A percentile compares a stretch with the other conserved stretches of the same genome.
phyloP scores from a whole-genome alignment of 768 basidiomycete species.

The Leccinum barrowsii region DNA sequence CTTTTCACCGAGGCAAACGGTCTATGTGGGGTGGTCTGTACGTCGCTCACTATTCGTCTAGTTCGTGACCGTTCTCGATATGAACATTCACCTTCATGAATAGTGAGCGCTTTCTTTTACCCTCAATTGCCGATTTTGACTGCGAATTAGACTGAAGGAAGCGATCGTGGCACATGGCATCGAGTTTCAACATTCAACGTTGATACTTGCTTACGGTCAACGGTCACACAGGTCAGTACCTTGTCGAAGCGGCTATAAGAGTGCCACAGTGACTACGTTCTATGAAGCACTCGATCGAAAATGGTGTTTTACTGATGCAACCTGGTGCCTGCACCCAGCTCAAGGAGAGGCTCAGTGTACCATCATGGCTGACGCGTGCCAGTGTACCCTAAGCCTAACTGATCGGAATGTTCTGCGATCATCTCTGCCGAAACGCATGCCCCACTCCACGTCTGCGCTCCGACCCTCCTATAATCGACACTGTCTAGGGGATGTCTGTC shows the following conservation, averaged over 20 bases:
- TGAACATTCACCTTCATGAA: constrained; percentile 90
- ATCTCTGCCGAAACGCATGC: constrained; percentile 77
- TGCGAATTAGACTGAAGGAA: too few relatives aligned
- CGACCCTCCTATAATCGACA: constrained; percentile 67
- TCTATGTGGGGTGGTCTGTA: not conserved
- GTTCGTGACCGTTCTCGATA: constrained; percentile 88
- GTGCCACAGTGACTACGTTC: too few relatives aligned
- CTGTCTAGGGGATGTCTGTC: constrained; percentile 67
- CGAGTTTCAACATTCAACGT: too few relatives aligned
- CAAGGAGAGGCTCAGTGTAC: constrained; percentile 31
- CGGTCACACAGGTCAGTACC: constrained; percentile 29
- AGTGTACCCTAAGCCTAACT: constrained; percentile 41
- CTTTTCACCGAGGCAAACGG: constrained; percentile 79
- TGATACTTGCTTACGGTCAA: too few relatives aligned
- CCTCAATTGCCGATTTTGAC: too few relatives aligned
- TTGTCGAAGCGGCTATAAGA: too few relatives aligned
- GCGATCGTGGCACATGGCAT: too few relatives aligned
- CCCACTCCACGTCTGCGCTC: constrained; percentile 87
- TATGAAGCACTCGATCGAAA: too few relatives aligned
- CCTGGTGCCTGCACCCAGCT: constrained; percentile 58
- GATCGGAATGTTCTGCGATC: constrained; percentile 53
- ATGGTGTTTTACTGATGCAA: constrained; percentile 15
- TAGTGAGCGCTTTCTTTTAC: too few relatives aligned
- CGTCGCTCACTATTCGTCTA: constrained; percentile 28
- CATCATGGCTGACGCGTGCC: not conserved